Evolutionary conservation across 2,329 filamentous ascomycete genomes (phyloP), one percentile per base, ranked within the genome.

Genomic region (Kalaharituber pfeilii): DNA sequence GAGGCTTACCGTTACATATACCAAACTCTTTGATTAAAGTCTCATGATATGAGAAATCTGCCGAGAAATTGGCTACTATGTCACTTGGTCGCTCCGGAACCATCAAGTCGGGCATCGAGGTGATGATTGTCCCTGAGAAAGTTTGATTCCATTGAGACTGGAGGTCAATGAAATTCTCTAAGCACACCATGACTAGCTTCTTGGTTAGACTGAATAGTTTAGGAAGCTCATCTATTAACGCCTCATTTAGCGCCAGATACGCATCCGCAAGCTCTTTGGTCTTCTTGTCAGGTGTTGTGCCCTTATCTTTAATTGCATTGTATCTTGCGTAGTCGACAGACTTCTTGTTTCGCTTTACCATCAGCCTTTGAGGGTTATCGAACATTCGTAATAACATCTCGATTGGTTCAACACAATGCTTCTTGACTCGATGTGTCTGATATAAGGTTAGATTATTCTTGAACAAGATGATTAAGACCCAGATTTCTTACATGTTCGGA

Each of bases 321-420:
- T 79, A 86, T 62, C 84, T 84, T 60, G 89, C 86, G 67, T 85
- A 96, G 65, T 95, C 87, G 15, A 89, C 72, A 13, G 93, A 77
- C n/a, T 86, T 82, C 72, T 96, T 96, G 62, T 88, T 82, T 24
- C 91, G 83, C 71, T 96, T 94, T 66, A 87, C 85, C 79, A 96
- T 94, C 3, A 91, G 82, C 56, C 87, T 77, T 50, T 87, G 84
- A 1, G 89, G 87, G 30, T 85, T 84, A 52, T 84, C 81, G 64
- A 94, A 88, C 7, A 86, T 75, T 64, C 84, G 81, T 66, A 91
- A 83, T 27, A 88, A 75, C 47, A 78, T 76, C 61, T 85, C 77
- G 67, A 93, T 86, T 1, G 86, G 89, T 61, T 88, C 82, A 58
- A 94, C 86, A 50, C 94, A 86, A 63, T 82, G 80, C 66, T 82